These are phyloP conservation scores for Rosa rugosa DNA, from an alignment of 306 rosid genomes.

Conservation along the genomic window DNA sequence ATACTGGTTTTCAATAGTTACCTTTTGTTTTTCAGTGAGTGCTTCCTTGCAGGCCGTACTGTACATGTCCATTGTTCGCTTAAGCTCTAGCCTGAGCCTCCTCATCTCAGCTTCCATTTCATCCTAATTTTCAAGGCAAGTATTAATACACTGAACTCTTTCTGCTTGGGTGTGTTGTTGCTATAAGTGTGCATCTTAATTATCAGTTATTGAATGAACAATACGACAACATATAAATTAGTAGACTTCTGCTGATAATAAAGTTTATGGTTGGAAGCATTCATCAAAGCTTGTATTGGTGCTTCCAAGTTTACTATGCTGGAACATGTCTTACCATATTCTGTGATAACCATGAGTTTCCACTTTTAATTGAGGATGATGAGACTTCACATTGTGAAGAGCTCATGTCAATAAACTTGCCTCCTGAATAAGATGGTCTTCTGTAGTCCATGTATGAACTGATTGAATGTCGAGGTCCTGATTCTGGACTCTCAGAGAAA, in stretches of 20 bases:
- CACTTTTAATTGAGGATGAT: slow-evolving; percentile 47
- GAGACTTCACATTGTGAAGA: slow-evolving; percentile 31
- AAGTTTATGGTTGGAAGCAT: background rate
- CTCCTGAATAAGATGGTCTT: slow-evolving; percentile 44
- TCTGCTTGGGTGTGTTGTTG: background rate
- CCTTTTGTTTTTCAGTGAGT: slow-evolving; percentile 65
- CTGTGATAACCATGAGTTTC: slow-evolving; percentile 22
- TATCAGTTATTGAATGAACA: too few relatives aligned
- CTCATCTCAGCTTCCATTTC: slow-evolving; percentile 88
- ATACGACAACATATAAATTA: too few relatives aligned
- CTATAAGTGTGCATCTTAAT: background rate
- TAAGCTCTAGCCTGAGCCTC: slow-evolving; percentile 71
- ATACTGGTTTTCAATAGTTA: slow-evolving; percentile 1
- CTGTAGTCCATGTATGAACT: slow-evolving; percentile 47
- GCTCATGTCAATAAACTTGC: slow-evolving; percentile 40
- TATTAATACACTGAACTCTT: background rate
- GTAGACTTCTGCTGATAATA: background rate
- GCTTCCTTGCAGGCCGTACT: slow-evolving; percentile 85
- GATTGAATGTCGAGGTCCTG: slow-evolving; percentile 41
- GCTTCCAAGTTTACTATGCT: background rate
- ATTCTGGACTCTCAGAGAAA: slow-evolving; percentile 37
- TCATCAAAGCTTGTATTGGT: background rate
- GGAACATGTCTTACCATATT: slow-evolving; percentile 32
- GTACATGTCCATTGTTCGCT: slow-evolving; percentile 85
- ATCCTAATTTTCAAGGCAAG: slow-evolving; percentile 44